Percentiles rank a stretch among this genome's conserved stretches.
Conservation (phyloP, 768 basidiomycete species). For the Kwoniella botswanensis region DNA sequence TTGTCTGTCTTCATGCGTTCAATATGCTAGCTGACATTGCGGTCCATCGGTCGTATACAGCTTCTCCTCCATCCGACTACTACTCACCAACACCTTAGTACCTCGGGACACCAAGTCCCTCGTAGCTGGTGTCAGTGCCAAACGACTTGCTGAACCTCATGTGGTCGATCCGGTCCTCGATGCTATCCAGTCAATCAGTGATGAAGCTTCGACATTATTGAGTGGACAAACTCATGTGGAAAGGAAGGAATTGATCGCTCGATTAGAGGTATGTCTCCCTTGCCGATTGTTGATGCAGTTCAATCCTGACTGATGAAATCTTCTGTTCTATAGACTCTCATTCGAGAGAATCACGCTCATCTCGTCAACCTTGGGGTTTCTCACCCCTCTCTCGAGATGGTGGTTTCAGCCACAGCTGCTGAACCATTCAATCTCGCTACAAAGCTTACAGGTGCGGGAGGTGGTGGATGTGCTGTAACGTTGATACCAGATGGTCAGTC, state of each 20-base stretch:
- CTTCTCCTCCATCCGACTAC: conserved; percentile 86
- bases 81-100: conserved; percentile 90
- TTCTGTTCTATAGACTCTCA: conserved; percentile 66
- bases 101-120: conserved; percentile 93
- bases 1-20: conserved; percentile 19
- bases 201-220: conserved; percentile 76
- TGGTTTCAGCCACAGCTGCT: conserved; percentile 71
- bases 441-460: conserved; percentile 91
- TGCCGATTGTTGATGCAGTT: background rate
- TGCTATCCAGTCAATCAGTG: conserved; percentile 81
- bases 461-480: conserved; percentile 97
- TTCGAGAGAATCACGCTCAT: conserved; percentile 85
- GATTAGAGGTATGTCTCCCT: conserved; percentile 68
- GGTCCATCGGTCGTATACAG: conserved; percentile 59
- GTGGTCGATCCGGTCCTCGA: conserved; percentile 75
- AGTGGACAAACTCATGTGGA: conserved; percentile 71
- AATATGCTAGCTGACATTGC: background rate
- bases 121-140: conserved; percentile 80
- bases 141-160: conserved; percentile 71
- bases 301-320: conserved; percentile 5
- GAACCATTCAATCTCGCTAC: conserved; percentile 75
- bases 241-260: conserved; percentile 68
- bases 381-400: conserved; percentile 82
- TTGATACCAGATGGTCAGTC: conserved; percentile 87
- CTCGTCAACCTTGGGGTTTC: conserved; percentile 87